Conservation (phyloP, 2,329 filamentous ascomycete genomes). For the Aspergillus sp. region DNA sequence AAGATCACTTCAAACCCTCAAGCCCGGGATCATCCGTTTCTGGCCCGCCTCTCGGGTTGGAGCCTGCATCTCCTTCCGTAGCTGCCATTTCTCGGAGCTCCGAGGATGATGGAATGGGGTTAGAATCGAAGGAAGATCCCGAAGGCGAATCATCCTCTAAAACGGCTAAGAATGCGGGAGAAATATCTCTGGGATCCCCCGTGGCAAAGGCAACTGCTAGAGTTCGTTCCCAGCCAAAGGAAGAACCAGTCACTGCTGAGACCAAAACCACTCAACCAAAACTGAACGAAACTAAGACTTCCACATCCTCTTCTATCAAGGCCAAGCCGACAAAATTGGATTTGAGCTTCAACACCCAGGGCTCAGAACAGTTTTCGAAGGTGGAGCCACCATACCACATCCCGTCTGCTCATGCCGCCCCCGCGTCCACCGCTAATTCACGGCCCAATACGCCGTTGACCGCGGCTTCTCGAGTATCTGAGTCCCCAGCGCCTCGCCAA, state of each 20-base stretch:
- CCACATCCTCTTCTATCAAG: conserved; percentile 18
- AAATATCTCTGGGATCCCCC: conserved; percentile 44
- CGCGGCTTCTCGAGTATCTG: conserved; percentile 36
- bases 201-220: conserved; percentile 34
- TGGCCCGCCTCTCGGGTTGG: conserved; percentile 29
- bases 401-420: conserved; percentile 25
- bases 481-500: conserved; percentile 39
- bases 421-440: conserved; percentile 40
- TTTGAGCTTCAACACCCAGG: conserved; percentile 23
- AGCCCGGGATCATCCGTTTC: conserved; percentile 31
- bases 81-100: conserved; percentile 31
- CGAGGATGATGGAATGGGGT: conserved; percentile 24
- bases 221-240: conserved; percentile 24
- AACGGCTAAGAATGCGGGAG: conserved; percentile 32
- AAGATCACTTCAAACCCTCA: conserved; percentile 30
- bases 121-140: conserved; percentile 24
- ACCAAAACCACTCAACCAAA: conserved; percentile 19
- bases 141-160: conserved; percentile 21
- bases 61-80: conserved; percentile 23
- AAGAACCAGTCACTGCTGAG: conserved; percentile 18
- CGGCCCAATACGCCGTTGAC: conserved; percentile 51
- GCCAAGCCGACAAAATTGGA: conserved; percentile 36
- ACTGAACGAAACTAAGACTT: conserved; percentile 9
- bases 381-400: conserved; percentile 23
- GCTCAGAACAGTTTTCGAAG: conserved; percentile 24